These are phyloP conservation scores for Cyphellophora europaea DNA, from an alignment of 2,329 filamentous ascomycete genomes.

Conservation along the genomic window DNA sequence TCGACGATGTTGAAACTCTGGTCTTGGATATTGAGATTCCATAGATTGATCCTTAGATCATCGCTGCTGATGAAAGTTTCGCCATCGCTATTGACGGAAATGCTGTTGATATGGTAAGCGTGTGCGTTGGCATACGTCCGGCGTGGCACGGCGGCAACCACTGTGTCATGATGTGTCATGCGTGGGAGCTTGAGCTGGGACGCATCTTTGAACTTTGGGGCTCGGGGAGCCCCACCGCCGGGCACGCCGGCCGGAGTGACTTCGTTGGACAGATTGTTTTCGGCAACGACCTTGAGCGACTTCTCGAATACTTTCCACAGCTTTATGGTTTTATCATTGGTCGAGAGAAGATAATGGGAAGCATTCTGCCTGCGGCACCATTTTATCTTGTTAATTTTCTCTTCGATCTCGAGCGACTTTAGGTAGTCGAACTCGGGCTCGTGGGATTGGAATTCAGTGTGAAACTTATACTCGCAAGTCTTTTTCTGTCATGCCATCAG, in stretches of 20 bases:
- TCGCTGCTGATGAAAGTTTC: conserved; percentile 99
- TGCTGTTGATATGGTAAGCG: conserved; percentile 99
- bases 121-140: conserved; percentile 97
- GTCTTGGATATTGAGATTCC: conserved; percentile 98
- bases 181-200: conserved; percentile 86
- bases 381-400: conserved; percentile 99
- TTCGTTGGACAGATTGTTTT: conserved; percentile 96
- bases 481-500: conserved; percentile 64
- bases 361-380: conserved; percentile 98
- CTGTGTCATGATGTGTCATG: conserved; percentile 95
- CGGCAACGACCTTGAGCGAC: conserved; percentile 94
- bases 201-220: conserved; percentile 67
- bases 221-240: conserved; percentile 67
- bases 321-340: conserved; percentile 99
- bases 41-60: conserved; percentile 93
- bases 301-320: conserved; percentile 99
- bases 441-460: conserved; percentile 99
- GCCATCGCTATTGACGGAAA: conserved; percentile 98
- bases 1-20: conserved; percentile 99
- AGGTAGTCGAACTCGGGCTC: conserved; percentile 99
- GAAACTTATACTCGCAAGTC: conserved; percentile 99
- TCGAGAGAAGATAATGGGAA: conserved; percentile 94
- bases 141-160: conserved; percentile 89
- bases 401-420: conserved; percentile 98
- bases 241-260: conserved; percentile 65